These are phyloP conservation scores for Saccharomyces hybrid DNA, from an alignment of 1,139 yeast genomes.

Conservation along the genomic window DNA sequence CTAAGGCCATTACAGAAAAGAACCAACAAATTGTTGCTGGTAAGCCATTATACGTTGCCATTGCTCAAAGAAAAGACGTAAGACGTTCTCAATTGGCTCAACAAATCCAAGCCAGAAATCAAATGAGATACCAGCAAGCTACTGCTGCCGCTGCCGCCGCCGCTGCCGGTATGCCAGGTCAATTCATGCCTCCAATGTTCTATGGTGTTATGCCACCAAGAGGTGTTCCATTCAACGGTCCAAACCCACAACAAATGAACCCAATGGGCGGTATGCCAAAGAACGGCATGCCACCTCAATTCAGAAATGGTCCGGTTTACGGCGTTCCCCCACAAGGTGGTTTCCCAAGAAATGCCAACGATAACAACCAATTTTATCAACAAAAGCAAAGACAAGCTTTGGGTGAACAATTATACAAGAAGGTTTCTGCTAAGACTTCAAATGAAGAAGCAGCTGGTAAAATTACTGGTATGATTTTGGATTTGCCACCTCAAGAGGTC, in stretches of 20 bases:
- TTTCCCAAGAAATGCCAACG: constrained; percentile 30
- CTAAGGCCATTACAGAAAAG: constrained; percentile 98
- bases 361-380: constrained; percentile 48
- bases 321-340: constrained; percentile 73
- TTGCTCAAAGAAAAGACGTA: constrained; percentile 98
- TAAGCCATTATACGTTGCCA: constrained; percentile 96
- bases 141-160: constrained; percentile 55
- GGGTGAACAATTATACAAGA: constrained; percentile 97
- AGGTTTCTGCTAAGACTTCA: constrained; percentile 84
- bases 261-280: constrained; percentile 45
- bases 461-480: constrained; percentile 98
- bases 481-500: constrained; percentile 89
- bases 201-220: constrained; percentile 78
- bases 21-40: constrained; percentile 94
- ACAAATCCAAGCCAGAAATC: constrained; percentile 97
- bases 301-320: constrained; percentile 65
- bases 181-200: constrained; percentile 92
- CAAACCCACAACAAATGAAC: constrained; percentile 81
- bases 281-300: constrained; percentile 39
- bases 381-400: constrained; percentile 82
- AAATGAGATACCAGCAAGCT: constrained; percentile 95
- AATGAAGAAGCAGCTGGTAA: constrained; percentile 97
- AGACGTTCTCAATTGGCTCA: constrained; percentile 97
- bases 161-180: constrained; percentile 74
- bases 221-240: constrained; percentile 81